phyloP scores from a whole-genome alignment of 2,329 filamentous ascomycete species.

The Plectosphaerella sp. region DNA sequence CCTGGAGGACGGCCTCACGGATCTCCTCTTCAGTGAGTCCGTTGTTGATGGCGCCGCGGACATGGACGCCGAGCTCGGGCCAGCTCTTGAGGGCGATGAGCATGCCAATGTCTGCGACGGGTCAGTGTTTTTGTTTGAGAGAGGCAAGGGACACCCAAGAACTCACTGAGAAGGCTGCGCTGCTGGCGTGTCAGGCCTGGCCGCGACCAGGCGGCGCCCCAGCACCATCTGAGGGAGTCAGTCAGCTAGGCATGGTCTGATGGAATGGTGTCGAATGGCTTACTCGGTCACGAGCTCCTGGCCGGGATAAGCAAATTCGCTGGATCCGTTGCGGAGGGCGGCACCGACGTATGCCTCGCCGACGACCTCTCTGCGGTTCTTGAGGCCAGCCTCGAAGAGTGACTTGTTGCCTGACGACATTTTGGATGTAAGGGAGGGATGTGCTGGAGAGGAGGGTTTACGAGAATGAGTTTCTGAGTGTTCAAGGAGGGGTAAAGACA shows the following conservation, averaged over 20 bases:
- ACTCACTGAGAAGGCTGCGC: conserved; percentile 46
- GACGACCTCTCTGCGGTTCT: conserved; percentile 54
- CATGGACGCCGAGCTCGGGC: conserved; percentile 55
- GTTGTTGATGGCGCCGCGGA: conserved; percentile 58
- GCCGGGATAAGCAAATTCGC: conserved; percentile 51
- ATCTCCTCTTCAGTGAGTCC: conserved; percentile 50
- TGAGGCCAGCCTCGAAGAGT: conserved; percentile 55
- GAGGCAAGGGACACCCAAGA: no score
- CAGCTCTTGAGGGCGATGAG: conserved; percentile 55
- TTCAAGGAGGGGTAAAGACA: no score
- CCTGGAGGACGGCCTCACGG: conserved; percentile 47
- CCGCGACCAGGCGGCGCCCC: conserved; percentile 58
- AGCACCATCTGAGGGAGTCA: conserved; percentile 30
- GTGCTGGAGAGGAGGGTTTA: no score
- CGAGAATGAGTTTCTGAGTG: no score
- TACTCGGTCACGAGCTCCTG: conserved; percentile 60
- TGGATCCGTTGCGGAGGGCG: conserved; percentile 47
- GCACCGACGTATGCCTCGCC: conserved; percentile 55
- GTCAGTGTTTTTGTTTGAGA: not conserved
- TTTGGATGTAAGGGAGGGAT: no score
- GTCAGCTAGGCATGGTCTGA: not conserved
- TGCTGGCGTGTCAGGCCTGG: conserved; percentile 57
- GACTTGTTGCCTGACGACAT: conserved; percentile 10
- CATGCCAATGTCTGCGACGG: conserved; percentile 49
- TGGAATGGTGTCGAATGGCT: not conserved